Evolutionary conservation across 2,329 filamentous ascomycete species (phyloP).

Genomic region (Pseudocercospora crystallina): DNA sequence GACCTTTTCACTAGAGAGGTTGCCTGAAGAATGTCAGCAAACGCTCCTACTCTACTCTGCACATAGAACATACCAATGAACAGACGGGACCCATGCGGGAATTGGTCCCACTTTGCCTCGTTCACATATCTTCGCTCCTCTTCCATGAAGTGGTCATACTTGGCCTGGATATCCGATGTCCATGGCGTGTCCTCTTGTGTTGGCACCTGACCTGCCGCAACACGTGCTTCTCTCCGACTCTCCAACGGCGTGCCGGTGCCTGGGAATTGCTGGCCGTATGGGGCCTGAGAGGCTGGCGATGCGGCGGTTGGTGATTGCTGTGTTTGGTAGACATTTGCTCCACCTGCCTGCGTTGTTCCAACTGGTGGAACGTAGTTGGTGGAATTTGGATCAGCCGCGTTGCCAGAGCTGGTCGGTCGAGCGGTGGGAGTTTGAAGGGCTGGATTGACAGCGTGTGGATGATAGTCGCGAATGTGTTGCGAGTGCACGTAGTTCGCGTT

Average conservation of each 20-base stretch:
- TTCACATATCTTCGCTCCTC: constrained; percentile 74
- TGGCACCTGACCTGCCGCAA: constrained; percentile 30
- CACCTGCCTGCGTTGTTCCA: constrained; percentile 1
- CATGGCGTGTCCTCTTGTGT: constrained; percentile 52
- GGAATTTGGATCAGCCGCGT: constrained; percentile 21
- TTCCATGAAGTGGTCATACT: constrained; percentile 70
- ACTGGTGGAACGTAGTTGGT: constrained; percentile 19
- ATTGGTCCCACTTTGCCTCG: constrained; percentile 78
- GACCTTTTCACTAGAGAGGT: constrained; percentile 87
- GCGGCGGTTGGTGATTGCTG: constrained; percentile 8
- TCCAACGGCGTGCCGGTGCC: constrained; percentile 24
- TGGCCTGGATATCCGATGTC: constrained; percentile 60
- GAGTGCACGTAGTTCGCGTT: constrained; percentile 49
- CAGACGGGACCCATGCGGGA: constrained; percentile 72
- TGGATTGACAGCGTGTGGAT: constrained; percentile 47
- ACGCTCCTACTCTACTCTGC: constrained; percentile 6
- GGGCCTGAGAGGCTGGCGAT: constrained; percentile 1
- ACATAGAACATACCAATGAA: constrained; percentile 67
- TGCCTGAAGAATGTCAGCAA: constrained; percentile 57
- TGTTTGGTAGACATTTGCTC: constrained; percentile 3
- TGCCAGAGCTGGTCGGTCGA: constrained; percentile 28
- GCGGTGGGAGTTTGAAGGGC: constrained; percentile 33
- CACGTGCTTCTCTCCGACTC: constrained; percentile 30
- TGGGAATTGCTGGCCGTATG: constrained; percentile 8
- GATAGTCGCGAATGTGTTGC: constrained; percentile 52